Evolutionary conservation across 805 yeast species (phyloP).

Genomic region (Pichia eremophila): DNA sequence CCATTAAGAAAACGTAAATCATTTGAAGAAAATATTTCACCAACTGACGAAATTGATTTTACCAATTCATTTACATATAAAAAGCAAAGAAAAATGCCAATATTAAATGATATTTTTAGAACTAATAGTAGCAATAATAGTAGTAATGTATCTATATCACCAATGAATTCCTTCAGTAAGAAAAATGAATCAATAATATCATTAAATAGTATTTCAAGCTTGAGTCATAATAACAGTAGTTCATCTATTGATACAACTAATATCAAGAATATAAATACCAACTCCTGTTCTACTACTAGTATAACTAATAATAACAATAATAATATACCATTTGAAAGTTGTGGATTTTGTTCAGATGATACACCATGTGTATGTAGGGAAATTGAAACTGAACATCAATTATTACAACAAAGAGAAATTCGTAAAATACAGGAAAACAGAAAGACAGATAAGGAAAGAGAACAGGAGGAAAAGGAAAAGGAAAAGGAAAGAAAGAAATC

Average conservation of each 20-base stretch:
- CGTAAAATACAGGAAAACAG: not conserved
- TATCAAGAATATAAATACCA: not conserved
- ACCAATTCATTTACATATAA: constrained; percentile 32
- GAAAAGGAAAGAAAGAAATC: constrained; percentile 9
- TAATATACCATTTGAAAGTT: constrained; percentile 43
- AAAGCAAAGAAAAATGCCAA: constrained; percentile 19
- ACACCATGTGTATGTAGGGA: constrained; percentile 91
- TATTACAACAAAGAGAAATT: not conserved
- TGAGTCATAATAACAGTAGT: no score
- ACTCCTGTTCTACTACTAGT: no score
- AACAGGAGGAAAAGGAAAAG: no score
- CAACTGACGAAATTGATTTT: constrained; percentile 41
- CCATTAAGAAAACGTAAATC: constrained; percentile 32
- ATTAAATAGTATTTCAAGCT: no score
- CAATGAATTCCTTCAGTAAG: not conserved
- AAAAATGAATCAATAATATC: not conserved
- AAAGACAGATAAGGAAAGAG: constrained; percentile 12
- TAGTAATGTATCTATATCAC: not conserved
- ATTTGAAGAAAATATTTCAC: not conserved
- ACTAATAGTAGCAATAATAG: not conserved
- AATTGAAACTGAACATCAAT: constrained; percentile 35
- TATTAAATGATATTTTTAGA: constrained; percentile 5
- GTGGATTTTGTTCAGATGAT: constrained; percentile 91
- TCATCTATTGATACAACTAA: not conserved
- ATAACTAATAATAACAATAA: constrained; percentile 7